Percentiles rank a stretch among this genome's conserved stretches.
phyloP scores from a whole-genome alignment of 2,329 filamentous ascomycete species.

The Catunica adiposa region DNA sequence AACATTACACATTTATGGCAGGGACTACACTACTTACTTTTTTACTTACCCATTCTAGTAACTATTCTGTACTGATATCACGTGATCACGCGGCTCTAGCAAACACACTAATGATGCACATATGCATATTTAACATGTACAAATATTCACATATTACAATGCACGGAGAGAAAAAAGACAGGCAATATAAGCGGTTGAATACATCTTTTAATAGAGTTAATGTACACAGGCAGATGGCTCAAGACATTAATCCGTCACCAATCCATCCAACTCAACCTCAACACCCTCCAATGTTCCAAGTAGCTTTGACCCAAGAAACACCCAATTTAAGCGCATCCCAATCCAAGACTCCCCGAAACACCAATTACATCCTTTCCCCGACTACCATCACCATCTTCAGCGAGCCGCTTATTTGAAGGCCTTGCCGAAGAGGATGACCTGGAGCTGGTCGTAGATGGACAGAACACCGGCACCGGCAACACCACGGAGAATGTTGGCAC shows the following conservation, averaged over 20 bases:
- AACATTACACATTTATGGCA: not conserved
- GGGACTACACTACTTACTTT: not conserved
- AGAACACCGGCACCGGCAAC: constrained; percentile 99
- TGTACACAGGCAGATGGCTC: too few relatives aligned
- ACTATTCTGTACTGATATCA: too few relatives aligned
- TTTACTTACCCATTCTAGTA: not conserved
- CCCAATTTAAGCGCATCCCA: not conserved
- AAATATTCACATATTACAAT: not conserved
- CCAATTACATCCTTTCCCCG: not conserved
- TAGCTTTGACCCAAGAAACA: not conserved
- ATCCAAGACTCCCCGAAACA: not conserved
- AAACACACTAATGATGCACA: too few relatives aligned
- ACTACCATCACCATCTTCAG: constrained; percentile 5
- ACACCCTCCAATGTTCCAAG: not conserved
- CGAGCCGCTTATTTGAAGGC: constrained; percentile 64
- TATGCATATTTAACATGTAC: too few relatives aligned
- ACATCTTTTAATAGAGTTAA: not conserved
- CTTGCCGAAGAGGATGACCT: constrained; percentile 99
- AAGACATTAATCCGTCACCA: too few relatives aligned
- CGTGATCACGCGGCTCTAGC: too few relatives aligned
- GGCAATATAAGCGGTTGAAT: not conserved
- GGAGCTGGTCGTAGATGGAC: constrained; percentile 99
- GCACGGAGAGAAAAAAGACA: not conserved
- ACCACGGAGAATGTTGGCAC: constrained; percentile 99
- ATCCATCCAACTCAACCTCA: too few relatives aligned